Evolutionary conservation across 2,329 filamentous ascomycete species (phyloP).

Genomic region (Paradendryphiella salina): DNA sequence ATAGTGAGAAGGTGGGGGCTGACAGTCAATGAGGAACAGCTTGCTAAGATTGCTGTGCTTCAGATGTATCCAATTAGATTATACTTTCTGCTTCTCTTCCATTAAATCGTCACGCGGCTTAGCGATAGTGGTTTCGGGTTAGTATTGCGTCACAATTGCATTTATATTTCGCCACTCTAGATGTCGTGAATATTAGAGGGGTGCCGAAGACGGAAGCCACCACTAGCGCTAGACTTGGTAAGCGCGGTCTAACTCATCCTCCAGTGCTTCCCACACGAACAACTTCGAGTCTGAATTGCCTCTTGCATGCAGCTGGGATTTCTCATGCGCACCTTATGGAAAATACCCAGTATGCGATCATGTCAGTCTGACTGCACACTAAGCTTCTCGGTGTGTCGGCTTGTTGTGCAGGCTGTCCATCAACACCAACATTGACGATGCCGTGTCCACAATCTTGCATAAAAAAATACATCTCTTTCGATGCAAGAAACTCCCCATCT

Average conservation of each 20-base stretch:
- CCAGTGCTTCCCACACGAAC: neutral
- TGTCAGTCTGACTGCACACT: no score
- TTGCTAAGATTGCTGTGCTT: conserved; percentile 8
- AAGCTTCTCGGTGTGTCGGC: no score
- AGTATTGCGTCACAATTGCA: neutral
- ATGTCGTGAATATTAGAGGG: conserved; percentile 6
- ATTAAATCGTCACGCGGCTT: neutral
- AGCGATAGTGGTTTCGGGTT: neutral
- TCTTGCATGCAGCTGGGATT: neutral
- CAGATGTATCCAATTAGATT: conserved; percentile 7
- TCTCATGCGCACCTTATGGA: no score
- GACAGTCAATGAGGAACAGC: conserved; percentile 3
- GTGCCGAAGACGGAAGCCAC: conserved; percentile 9
- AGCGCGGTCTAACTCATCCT: neutral
- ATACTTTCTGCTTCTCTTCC: neutral
- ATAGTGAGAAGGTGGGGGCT: neutral
- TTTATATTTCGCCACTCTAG: neutral
- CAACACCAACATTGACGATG: no score
- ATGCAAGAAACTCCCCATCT: no score
- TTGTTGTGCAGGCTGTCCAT: no score
- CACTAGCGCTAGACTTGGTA: conserved; percentile 4
- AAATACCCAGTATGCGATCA: no score
- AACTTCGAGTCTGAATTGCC: neutral
- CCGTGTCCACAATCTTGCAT: no score
- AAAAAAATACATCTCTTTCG: no score